Conservation (phyloP, 768 basidiomycete genomes). For the Rhizopogon roseolus region DNA sequence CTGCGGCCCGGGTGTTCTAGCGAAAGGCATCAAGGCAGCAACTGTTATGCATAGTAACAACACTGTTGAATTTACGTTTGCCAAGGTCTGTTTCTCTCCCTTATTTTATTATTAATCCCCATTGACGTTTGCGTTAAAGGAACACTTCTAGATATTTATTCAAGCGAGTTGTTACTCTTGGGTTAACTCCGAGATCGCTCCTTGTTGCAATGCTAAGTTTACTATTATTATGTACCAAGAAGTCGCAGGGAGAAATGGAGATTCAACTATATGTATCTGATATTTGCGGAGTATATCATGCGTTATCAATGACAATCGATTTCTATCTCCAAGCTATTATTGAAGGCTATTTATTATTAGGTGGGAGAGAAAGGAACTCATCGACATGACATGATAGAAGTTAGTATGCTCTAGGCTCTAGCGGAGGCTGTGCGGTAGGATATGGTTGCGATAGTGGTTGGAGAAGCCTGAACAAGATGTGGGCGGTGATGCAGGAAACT, state of each 20-base stretch:
- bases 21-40: constrained; percentile 73
- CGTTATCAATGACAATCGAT: constrained; percentile 17
- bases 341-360: too few species aligned
- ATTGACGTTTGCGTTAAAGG: constrained; percentile 29
- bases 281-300: too few species aligned
- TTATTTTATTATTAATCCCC: constrained; percentile 6
- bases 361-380: too few species aligned
- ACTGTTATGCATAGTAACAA: constrained; percentile 49
- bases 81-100: constrained; percentile 53
- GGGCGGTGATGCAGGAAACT: too few species aligned
- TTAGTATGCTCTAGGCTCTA: too few species aligned
- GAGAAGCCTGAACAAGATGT: too few species aligned
- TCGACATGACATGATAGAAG: too few species aligned
- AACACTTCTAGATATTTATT: constrained; percentile 45
- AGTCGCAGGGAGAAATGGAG: too few species aligned
- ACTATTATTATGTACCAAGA: not conserved
- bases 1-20: constrained; percentile 77
- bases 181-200: not conserved
- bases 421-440: too few species aligned
- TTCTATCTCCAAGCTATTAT: too few species aligned
- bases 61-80: constrained; percentile 71
- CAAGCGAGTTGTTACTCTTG: not conserved
- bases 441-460: too few species aligned
- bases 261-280: too few species aligned
- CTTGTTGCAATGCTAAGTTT: not conserved